Percentiles rank a stretch among this genome's conserved stretches.
These are phyloP conservation scores for Trichosporon faecale DNA, from an alignment of 1,284 basidiomycete species.

Conservation along the genomic window DNA sequence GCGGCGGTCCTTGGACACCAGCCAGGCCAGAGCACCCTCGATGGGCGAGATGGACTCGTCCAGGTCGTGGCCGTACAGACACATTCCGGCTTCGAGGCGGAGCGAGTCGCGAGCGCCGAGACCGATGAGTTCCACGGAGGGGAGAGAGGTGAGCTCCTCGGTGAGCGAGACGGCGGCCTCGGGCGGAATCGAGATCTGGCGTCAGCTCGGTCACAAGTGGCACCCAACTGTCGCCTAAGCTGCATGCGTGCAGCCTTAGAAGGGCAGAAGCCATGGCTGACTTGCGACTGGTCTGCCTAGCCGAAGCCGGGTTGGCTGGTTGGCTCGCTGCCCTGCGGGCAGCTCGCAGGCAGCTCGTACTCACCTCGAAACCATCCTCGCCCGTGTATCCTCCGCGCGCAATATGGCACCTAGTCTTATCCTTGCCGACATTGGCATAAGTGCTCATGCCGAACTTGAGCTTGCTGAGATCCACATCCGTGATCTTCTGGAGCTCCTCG, in stretches of 20 bases:
- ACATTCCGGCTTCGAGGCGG: constrained; percentile 95
- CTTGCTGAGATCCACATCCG: constrained; percentile 63
- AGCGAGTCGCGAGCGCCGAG: constrained; percentile 91
- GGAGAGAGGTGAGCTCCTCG: constrained; percentile 59
- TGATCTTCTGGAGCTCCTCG: constrained; percentile 69
- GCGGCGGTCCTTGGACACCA: constrained; percentile 84
- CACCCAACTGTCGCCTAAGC: too few species aligned
- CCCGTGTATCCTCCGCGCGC: constrained; percentile 98
- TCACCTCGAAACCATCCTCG: constrained; percentile 94
- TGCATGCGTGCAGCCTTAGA: too few species aligned
- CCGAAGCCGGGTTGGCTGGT: too few species aligned
- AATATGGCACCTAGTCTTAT: constrained; percentile 74
- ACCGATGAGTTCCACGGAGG: constrained; percentile 79
- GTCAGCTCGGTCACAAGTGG: neutral
- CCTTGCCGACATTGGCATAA: constrained; percentile 63
- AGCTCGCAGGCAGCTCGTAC: constrained; percentile 28
- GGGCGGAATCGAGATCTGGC: constrained; percentile 84
- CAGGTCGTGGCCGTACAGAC: constrained; percentile 91
- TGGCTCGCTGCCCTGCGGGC: neutral
- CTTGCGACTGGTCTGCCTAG: too few species aligned
- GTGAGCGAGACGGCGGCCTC: constrained; percentile 70
- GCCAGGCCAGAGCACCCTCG: constrained; percentile 88
- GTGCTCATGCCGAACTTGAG: constrained; percentile 78
- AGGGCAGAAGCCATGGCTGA: too few species aligned
- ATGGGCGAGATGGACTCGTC: constrained; percentile 82